Conservation (phyloP, 164 flowering plant genomes). For the Hamamelis virginiana region DNA sequence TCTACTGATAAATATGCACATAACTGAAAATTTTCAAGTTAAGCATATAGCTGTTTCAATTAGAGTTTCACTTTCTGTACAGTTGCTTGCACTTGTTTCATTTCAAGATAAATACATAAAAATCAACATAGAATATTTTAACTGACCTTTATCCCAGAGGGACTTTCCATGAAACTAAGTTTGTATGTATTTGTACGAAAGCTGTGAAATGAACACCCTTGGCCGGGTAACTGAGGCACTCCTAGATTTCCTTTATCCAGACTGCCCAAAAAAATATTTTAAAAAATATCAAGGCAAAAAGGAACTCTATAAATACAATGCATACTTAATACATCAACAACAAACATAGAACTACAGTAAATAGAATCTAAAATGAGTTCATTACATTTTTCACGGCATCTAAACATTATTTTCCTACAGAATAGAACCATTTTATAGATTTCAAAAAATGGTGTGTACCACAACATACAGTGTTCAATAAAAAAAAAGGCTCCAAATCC, state of each 20-base stretch:
- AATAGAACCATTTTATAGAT: neutral
- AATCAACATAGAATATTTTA: neutral
- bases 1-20: neutral
- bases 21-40: no score
- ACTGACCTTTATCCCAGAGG: conserved; percentile 92
- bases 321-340: no score
- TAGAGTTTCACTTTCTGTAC: neutral
- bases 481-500: neutral
- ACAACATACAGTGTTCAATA: no score
- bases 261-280: conserved; percentile 36
- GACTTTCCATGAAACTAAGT: conserved; percentile 93
- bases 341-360: no score
- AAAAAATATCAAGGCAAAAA: neutral
- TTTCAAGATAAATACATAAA: neutral
- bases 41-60: neutral
- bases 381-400: neutral
- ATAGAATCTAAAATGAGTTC: neutral
- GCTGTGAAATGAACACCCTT: conserved; percentile 94
- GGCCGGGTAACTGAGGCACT: conserved; percentile 89
- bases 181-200: conserved; percentile 91
- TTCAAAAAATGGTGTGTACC: no score
- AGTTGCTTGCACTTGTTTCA: neutral
- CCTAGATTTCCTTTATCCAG: conserved; percentile 91
- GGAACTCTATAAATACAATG: neutral
- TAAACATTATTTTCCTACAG: neutral